Evolutionary conservation across 2,329 filamentous ascomycete species (phyloP), one percentile per base, ranked within the genome.

Genomic region (Coniochaeta hoffmannii): DNA sequence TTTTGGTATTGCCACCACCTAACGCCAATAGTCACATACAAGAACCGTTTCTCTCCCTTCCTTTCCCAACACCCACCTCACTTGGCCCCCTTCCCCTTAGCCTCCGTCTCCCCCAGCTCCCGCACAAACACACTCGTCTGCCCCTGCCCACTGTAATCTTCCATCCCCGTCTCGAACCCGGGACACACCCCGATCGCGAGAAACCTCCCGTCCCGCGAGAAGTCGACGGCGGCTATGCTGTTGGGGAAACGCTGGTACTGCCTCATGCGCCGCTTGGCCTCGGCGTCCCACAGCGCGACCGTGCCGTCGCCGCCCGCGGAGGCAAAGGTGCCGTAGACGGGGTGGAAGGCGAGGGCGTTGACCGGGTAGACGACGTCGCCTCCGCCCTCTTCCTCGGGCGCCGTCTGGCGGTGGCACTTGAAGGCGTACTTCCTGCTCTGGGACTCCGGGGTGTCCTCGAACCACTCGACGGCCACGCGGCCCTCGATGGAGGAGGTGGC

Each of bases 391-490:
- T 79, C 78, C 38, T 86, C 80, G 1, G 82, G 72, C 10, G 77
- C 79, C 1, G 85, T 80, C 69, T 96, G 90, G 4, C 94, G 83
- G 72, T 99, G 94, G 72, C 94, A 99, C 72, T 99, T 99, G 82
- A 99, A 99, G 14, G 94, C 94, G 70, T 97, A 99, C 71, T 97
- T 97, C 62, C 92, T 83, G 36, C 89, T 87, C 73, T 97, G 92
- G 4, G 89, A 92, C 69, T 93, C 89, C 41, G 85, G 77, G 5
- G 85, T 89, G 15, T 94, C 89, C 67, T 97, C 94, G 69, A 99
- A 97, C 90, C 92, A 97, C 71, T 99, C 94, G 1, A 99, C 94
- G 0, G 92, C 93, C 1, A 99, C 91, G 63, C 94, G 86, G 4
- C 94, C 94, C 69, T 99, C 94, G 65, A 99, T 99, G 65, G 87